Conservation (phyloP, 768 basidiomycete species). For the Lactarius deliciosus region DNA sequence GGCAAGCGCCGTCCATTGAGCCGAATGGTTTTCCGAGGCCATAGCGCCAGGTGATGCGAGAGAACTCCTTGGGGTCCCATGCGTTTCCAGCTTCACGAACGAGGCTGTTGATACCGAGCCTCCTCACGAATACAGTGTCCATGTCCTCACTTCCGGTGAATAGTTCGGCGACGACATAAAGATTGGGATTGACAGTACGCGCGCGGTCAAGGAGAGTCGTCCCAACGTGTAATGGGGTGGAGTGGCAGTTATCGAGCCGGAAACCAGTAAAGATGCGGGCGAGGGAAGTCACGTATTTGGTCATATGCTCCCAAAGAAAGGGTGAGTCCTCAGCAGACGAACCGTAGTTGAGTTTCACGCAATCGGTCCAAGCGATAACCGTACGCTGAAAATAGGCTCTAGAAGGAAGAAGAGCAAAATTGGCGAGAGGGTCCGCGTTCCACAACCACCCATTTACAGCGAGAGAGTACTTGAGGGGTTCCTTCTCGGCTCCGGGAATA, state of each 20-base stretch:
- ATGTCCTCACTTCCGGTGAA: slow-evolving; percentile 96
- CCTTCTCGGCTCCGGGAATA: slow-evolving; percentile 50
- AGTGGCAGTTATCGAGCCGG: slow-evolving; percentile 98
- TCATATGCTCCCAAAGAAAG: slow-evolving; percentile 90
- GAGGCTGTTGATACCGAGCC: slow-evolving; percentile 90
- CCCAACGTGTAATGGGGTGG: slow-evolving; percentile 96
- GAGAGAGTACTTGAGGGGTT: slow-evolving; percentile 63
- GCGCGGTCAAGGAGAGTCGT: slow-evolving; percentile 90
- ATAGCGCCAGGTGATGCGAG: slow-evolving; percentile 82
- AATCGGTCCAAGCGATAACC: slow-evolving; percentile 97
- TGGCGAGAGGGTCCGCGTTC: slow-evolving; percentile 89
- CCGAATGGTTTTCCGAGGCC: slow-evolving; percentile 95
- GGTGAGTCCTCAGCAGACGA: slow-evolving; percentile 47
- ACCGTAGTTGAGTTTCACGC: slow-evolving; percentile 97
- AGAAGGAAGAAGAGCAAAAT: slow-evolving; percentile 90
- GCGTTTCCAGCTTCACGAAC: slow-evolving; percentile 95
- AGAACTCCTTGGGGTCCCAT: slow-evolving; percentile 86
- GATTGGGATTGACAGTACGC: slow-evolving; percentile 80
- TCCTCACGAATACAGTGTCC: slow-evolving; percentile 88
- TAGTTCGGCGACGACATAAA: slow-evolving; percentile 97
- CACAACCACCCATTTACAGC: slow-evolving; percentile 99
- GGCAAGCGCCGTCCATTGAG: slow-evolving; percentile 90
- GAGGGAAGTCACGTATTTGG: slow-evolving; percentile 73
- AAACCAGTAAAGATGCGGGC: slow-evolving; percentile 91
- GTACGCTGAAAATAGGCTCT: slow-evolving; percentile 95